Conservation (phyloP, 169 alveolate species). For the Perkinsus marinus region DNA sequence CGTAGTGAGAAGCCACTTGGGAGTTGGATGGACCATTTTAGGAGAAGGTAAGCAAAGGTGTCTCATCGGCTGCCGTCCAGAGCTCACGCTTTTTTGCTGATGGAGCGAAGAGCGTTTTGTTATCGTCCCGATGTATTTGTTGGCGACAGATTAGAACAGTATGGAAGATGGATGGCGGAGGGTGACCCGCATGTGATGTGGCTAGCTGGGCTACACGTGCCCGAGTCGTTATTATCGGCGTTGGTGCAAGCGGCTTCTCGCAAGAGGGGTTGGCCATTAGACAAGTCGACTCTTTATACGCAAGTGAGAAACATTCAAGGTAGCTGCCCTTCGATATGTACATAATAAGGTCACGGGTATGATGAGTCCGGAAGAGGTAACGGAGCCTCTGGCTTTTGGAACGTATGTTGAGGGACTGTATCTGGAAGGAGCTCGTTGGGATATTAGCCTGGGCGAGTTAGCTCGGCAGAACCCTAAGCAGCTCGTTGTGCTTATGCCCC, state of each 20-base stretch:
- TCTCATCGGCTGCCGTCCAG: too few relatives aligned
- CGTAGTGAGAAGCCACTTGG: constrained; percentile 77
- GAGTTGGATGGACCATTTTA: constrained; percentile 69
- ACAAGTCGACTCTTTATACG: constrained; percentile 71
- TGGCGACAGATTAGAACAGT: background rate
- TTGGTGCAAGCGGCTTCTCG: constrained; percentile 78
- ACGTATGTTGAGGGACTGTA: constrained; percentile 45
- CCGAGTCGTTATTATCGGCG: constrained; percentile 72
- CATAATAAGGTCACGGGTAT: constrained; percentile 40
- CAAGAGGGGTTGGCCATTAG: constrained; percentile 75
- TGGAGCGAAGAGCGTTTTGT: too few relatives aligned
- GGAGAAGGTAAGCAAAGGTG: constrained; percentile 53
- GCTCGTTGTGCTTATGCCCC: constrained; percentile 79
- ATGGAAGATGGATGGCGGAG: constrained; percentile 14
- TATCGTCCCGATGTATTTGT: too few relatives aligned
- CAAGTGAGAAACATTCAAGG: background rate
- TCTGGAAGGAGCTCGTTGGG: constrained; percentile 84
- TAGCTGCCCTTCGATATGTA: background rate
- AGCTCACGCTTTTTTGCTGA: too few relatives aligned
- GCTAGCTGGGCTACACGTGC: constrained; percentile 82
- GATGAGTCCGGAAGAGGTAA: constrained; percentile 51
- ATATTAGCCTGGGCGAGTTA: constrained; percentile 51
- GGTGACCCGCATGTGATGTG: constrained; percentile 79
- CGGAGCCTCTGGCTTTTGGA: constrained; percentile 62
- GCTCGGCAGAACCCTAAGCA: constrained; percentile 72